Conservation (phyloP, 1,284 basidiomycete species). For the Phlebopus sp. region DNA sequence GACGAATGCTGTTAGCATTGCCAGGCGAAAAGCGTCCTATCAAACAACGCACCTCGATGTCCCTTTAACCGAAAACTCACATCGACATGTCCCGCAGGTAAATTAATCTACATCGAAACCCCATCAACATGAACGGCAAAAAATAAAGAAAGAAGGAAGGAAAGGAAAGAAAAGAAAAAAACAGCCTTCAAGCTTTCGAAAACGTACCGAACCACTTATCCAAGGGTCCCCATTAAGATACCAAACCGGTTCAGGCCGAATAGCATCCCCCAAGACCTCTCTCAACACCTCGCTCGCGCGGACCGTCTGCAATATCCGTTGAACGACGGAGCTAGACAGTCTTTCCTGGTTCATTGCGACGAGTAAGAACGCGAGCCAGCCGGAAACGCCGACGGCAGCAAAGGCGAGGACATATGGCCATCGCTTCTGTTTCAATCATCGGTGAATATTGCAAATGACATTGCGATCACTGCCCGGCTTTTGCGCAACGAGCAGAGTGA, state of each 20-base stretch:
- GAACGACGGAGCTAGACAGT: conserved; percentile 71
- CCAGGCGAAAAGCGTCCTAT: not conserved
- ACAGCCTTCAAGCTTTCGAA: no score
- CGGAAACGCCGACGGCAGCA: conserved; percentile 50
- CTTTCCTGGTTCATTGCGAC: conserved; percentile 75
- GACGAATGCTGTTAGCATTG: not conserved
- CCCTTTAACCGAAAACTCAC: conserved; percentile 73
- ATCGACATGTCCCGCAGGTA: conserved; percentile 73
- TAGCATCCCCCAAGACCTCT: conserved; percentile 61
- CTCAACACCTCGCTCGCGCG: conserved; percentile 48
- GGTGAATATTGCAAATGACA: no score
- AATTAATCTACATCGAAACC: conserved; percentile 51
- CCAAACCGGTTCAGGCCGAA: conserved; percentile 71
- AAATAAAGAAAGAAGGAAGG: no score
- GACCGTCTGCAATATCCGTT: conserved; percentile 59
- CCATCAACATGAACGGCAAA: conserved; percentile 1
- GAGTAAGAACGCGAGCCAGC: conserved; percentile 66
- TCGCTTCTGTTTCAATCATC: no score
- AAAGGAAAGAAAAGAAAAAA: no score
- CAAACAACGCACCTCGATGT: conserved; percentile 53
- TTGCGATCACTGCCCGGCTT: no score
- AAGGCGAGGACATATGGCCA: conserved; percentile 62
- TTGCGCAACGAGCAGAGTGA: no score
- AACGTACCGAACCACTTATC: conserved; percentile 62
- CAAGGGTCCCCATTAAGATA: conserved; percentile 75